A percentile compares a stretch with the other conserved stretches of the same genome.
These are phyloP conservation scores for Helianthus annuus DNA, from an alignment of 129 eudicot genomes.

Conservation along the genomic window HanXRQr2.0-SUNRISE NC_035444.2:15226629-15227128, in stretches of 20 bases:
- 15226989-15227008: neutral
- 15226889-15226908: conserved; percentile 92
- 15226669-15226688: no score
- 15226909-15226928: conserved; percentile 84
- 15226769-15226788: no score
- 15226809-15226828: no score
- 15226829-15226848: no score
- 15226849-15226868: neutral
- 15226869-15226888: conserved; percentile 90
- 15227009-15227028: conserved; percentile 77
- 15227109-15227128: conserved; percentile 83
- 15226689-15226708: no score
- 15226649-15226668: no score
- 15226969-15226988: neutral
- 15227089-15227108: conserved; percentile 76
- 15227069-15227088: conserved; percentile 87
- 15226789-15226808: no score
- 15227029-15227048: conserved; percentile 86
- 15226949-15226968: no score
- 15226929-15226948: conserved; percentile 54
- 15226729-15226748: no score
- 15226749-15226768: no score
- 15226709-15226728: no score
- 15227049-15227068: conserved; percentile 93
- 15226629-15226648: no score